Evolutionary conservation across 2,329 filamentous ascomycete species (phyloP).

Genomic region (Endoconidiophora polonica): DNA sequence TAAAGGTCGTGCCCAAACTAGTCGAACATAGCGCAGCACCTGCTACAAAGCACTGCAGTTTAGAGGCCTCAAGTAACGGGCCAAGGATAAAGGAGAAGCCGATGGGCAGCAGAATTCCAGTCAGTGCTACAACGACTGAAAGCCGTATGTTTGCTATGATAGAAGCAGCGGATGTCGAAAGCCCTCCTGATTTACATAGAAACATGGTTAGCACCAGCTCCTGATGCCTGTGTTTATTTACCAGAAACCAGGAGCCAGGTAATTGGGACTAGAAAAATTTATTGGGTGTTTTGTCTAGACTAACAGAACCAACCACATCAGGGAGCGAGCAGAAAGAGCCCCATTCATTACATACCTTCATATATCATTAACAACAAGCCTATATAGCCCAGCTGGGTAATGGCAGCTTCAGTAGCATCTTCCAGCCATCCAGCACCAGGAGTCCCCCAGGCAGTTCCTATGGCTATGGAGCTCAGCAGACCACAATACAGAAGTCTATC

Average conservation of each 20-base stretch:
- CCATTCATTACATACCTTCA: too few relatives aligned
- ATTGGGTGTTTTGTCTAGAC: neutral
- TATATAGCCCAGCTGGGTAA: too few relatives aligned
- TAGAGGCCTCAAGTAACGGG: constrained; percentile 30
- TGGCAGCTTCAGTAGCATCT: too few relatives aligned
- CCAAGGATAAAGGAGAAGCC: constrained; percentile 32
- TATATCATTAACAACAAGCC: too few relatives aligned
- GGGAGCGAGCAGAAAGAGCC: too few relatives aligned
- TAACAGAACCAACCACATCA: too few relatives aligned
- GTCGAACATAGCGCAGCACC: constrained; percentile 61
- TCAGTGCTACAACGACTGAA: neutral
- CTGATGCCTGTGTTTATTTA: too few relatives aligned
- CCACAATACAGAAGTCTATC: too few relatives aligned
- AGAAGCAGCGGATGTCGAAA: constrained; percentile 1
- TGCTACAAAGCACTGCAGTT: constrained; percentile 51
- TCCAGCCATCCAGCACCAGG: too few relatives aligned
- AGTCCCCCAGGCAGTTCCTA: too few relatives aligned
- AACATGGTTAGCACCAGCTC: neutral
- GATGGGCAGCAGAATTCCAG: constrained; percentile 1
- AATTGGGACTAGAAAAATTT: neutral
- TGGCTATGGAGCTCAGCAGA: too few relatives aligned
- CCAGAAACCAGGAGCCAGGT: too few relatives aligned
- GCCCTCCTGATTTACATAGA: neutral
- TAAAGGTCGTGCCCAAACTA: constrained; percentile 54
- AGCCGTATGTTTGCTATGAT: constrained; percentile 1